Evolutionary conservation across 768 basidiomycete species (phyloP), one percentile per base, ranked within the genome.

Genomic region (Kwoniella europaea): DNA sequence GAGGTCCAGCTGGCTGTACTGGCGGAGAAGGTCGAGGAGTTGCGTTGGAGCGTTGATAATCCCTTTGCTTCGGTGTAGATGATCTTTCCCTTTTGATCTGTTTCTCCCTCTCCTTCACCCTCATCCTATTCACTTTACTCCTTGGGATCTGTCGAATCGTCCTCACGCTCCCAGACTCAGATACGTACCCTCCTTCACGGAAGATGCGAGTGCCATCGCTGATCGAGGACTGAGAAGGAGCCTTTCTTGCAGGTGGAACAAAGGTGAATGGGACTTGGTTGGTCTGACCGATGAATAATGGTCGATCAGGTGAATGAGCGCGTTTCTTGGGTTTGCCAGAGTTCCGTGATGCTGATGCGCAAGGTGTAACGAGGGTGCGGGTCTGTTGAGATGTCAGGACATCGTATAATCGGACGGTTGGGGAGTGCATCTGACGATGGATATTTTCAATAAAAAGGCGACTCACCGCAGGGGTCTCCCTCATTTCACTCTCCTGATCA

Each of bases 231-330:
- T 64, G 63, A 10, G 63, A 65, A 15, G 52, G 55, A n/a, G 64
- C 65, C 46, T 58, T 27, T 42, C 46, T 61, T 58, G 65, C 29
- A 29, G 35, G 59, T 22, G 71, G 60, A 6, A 69, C 53, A 55
- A 67, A 75, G 15, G 73, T 77, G 64, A 74, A 77, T 0, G 76
- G 76, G 20, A 55, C 56, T 42, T 73, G 73, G 42, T 74, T 71
- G n/a, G 76, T 74, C 43, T 77, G 68, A 24, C 76, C 76, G 12
- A 74, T 54, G 62, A 77, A 74, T 13, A 65, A 35, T 7, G 67
- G 64, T 16, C 27, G 54, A 24, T 55, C 58, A 13, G 46, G 67
- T 9, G 10, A 9, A 7, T 43, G 41, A 3, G 54, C 20, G 3
- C 54, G 43, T 29, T 53, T 65, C 44, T 55, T 64, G 50, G 41